phyloP scores from a whole-genome alignment of 441 rosid genomes.

The Daphne laureola region DNA sequence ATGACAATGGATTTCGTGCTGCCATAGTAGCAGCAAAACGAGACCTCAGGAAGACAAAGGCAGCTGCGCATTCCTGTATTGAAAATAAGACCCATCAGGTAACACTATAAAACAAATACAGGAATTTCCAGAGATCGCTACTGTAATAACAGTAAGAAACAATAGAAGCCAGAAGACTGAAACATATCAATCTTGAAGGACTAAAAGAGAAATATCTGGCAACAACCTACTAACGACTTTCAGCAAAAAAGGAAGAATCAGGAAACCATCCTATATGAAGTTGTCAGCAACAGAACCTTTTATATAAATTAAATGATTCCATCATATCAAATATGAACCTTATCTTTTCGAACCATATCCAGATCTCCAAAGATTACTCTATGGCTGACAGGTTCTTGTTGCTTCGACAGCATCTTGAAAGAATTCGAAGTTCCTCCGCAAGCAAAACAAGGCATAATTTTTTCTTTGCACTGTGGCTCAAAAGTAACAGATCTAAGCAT shows the following conservation, averaged over 20 bases:
- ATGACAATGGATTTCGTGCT: slow-evolving; percentile 62
- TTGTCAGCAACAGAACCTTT: too few species aligned
- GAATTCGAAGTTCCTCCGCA: slow-evolving; percentile 45
- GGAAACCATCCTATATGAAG: too few species aligned
- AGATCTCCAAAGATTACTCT: slow-evolving; percentile 25
- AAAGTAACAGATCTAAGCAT: slow-evolving; percentile 35
- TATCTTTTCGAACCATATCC: slow-evolving; percentile 32
- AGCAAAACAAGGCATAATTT: slow-evolving; percentile 35
- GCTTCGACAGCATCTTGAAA: slow-evolving; percentile 43
- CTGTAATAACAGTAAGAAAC: neutral
- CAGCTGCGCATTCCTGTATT: slow-evolving; percentile 58
- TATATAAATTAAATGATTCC: too few species aligned
- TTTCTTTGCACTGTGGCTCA: slow-evolving; percentile 27
- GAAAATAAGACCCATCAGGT: neutral
- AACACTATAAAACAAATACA: neutral
- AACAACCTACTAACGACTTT: too few species aligned
- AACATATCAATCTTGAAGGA: too few species aligned
- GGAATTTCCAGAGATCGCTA: neutral
- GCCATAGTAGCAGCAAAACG: slow-evolving; percentile 70
- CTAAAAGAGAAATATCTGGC: too few species aligned
- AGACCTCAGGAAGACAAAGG: slow-evolving; percentile 80
- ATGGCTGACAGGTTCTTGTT: slow-evolving; percentile 27
- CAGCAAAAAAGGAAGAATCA: too few species aligned
- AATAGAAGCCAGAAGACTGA: too few species aligned
- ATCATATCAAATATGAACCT: slow-evolving; percentile 21